Base-by-base conservation (phyloP, 2,329 filamentous ascomycete genomes). In the Pseudogymnoascus sp. region DNA sequence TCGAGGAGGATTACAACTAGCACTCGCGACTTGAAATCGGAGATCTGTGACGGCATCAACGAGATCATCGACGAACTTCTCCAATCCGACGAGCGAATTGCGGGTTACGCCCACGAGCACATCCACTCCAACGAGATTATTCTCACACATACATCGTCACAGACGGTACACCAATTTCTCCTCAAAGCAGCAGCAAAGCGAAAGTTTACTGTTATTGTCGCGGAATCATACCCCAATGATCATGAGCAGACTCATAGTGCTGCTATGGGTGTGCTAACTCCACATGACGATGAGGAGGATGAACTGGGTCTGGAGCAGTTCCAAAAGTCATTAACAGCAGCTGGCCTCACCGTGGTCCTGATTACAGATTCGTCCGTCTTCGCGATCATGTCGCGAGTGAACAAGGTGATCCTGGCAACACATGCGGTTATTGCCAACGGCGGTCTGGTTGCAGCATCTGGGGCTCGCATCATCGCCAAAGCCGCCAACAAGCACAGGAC, bases 41-140 rank as follows among this genome's bases (percentile, higher is more conserved):
- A 97, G 74, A 88, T 97, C 25, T 87, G 97, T 66, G 90, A 94
- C 68, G 94, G 92, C 41, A 97, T 99, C 69, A 87, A 91, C 69
- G 94, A 99, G 73, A 91, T 99, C 63, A 89, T 96, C 73, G 94
- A 99, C 71, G 94, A 99, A 75, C 86, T 99, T 61, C 88, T 89
- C 66, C 89, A 93, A 71, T 91, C 91, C 6, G 94, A 97, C 71
- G 91, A 96, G 70, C 91, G 96, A 74, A 95, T 99, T 68, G 90
- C 93, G 1, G 85, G 86, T 20, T 89, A 91, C 66, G 90, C 92
- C 2, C 88, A 96, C 65, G 90, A 95, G 57, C 90, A 97, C 73
- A 96, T 99, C 65, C 90, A 96, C 71, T 89, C 90, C 1, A 91
- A 93, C 71, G 93, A 99, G 74, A 88, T 92, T 68, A 90, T 99